Percentiles rank a stretch among this genome's conserved stretches.
Evolutionary conservation across 2,329 filamentous ascomycete genomes (phyloP).

Genomic region (Dothistroma septosporum): DNA sequence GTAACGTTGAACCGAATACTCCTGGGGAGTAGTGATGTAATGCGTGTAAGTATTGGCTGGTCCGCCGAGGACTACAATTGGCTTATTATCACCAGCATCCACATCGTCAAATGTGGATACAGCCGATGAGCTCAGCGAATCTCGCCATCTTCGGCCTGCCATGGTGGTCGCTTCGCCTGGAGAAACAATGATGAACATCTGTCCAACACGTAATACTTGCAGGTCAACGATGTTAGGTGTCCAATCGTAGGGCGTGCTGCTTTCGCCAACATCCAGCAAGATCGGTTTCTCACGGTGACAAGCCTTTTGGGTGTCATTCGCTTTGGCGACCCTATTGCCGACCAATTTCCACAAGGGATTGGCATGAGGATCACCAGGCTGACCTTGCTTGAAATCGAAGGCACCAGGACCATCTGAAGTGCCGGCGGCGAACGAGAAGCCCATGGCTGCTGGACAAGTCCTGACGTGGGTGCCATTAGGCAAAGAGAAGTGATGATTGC

Average conservation of each 20-base stretch:
- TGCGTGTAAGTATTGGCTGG: conserved; percentile 89
- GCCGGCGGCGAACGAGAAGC: conserved; percentile 88
- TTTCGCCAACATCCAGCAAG: conserved; percentile 80
- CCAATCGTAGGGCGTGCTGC: conserved; percentile 77
- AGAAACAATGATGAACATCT: conserved; percentile 76
- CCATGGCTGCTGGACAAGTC: conserved; percentile 83
- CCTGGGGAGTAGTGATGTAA: conserved; percentile 73
- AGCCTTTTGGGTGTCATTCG: conserved; percentile 62
- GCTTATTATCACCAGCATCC: conserved; percentile 48
- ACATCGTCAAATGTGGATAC: conserved; percentile 18
- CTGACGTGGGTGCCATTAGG: conserved; percentile 65
- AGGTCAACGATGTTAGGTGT: conserved; percentile 88
- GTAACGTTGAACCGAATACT: conserved; percentile 81
- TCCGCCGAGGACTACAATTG: conserved; percentile 78
- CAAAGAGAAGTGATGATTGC: conserved; percentile 67
- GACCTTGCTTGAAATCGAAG: conserved; percentile 90
- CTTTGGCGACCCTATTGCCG: conserved; percentile 65
- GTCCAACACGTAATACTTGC: conserved; percentile 77
- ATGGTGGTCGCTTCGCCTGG: conserved; percentile 90
- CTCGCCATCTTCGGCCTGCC: conserved; percentile 82
- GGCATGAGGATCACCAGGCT: conserved; percentile 65
- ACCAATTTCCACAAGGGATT: conserved; percentile 80
- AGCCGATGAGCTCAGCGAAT: conserved; percentile 58
- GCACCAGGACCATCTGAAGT: conserved; percentile 87
- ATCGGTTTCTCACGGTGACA: conserved; percentile 84